phyloP scores from a whole-genome alignment of 768 basidiomycete species.

The Coprinopsis marcescibilis region DNA sequence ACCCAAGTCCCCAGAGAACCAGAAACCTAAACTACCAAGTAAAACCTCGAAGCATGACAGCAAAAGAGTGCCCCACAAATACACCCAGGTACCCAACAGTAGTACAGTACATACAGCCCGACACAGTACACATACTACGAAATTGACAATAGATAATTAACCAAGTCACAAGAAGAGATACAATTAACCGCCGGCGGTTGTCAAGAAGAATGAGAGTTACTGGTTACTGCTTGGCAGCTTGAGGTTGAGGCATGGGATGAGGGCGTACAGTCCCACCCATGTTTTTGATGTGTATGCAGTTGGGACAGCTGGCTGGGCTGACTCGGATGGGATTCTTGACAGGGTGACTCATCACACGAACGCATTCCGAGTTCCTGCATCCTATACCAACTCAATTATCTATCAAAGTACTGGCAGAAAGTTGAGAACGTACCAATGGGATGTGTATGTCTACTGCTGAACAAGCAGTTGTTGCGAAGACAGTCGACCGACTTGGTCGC shows the following conservation, averaged over 20 bases:
- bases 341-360: slow-evolving; percentile 61
- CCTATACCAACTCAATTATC: slow-evolving; percentile 23
- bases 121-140: too few relatives aligned
- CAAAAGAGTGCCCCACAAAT: too few relatives aligned
- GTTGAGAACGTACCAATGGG: slow-evolving; percentile 34
- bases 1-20: too few relatives aligned
- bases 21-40: too few relatives aligned
- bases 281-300: slow-evolving; percentile 25
- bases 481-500: slow-evolving; percentile 67
- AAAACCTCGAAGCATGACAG: too few relatives aligned
- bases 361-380: slow-evolving; percentile 52
- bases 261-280: too few relatives aligned
- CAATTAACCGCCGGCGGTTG: neutral
- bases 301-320: slow-evolving; percentile 44
- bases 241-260: slow-evolving; percentile 1
- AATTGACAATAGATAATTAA: neutral
- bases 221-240: neutral
- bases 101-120: too few relatives aligned
- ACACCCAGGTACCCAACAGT: too few relatives aligned
- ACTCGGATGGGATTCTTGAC: slow-evolving; percentile 68
- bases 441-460: slow-evolving; percentile 62
- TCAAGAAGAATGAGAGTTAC: neutral
- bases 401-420: neutral
- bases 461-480: slow-evolving; percentile 55
- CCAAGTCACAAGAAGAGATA: neutral